phyloP scores from a whole-genome alignment of 306 rosid species.

The Cucurbita ficifolia region DNA sequence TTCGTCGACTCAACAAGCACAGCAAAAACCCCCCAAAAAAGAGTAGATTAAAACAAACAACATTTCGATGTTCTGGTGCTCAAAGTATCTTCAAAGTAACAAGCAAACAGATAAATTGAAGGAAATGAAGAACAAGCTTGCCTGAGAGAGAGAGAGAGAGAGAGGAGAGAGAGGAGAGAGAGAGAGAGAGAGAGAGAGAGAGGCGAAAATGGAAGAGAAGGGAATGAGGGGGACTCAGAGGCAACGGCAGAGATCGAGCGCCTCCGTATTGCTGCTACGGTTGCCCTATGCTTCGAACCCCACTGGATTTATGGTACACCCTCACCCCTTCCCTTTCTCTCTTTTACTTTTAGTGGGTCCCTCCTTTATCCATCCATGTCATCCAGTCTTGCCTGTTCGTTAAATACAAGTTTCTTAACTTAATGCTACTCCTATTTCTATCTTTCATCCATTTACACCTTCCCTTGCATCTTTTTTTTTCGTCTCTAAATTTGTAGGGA shows the following conservation, averaged over 20 bases:
- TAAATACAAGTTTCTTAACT: background rate
- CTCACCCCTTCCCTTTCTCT: background rate
- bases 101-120: background rate
- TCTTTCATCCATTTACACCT: no score
- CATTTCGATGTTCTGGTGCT: background rate
- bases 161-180: constrained; percentile 11
- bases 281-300: constrained; percentile 8
- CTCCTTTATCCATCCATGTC: background rate
- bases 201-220: constrained; percentile 10
- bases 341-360: background rate
- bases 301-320: background rate
- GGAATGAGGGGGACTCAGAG: background rate
- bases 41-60: background rate
- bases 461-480: no score
- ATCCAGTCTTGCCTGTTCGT: background rate
- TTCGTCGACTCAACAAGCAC: background rate
- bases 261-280: background rate
- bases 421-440: no score
- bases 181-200: background rate
- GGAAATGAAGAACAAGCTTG: background rate
- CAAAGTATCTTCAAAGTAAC: background rate
- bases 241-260: background rate
- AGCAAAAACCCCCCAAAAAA: background rate
- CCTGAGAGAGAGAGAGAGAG: background rate
- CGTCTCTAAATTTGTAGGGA: no score